Base-by-base conservation (phyloP, 306 rosid species). In the Glycine soja region DNA sequence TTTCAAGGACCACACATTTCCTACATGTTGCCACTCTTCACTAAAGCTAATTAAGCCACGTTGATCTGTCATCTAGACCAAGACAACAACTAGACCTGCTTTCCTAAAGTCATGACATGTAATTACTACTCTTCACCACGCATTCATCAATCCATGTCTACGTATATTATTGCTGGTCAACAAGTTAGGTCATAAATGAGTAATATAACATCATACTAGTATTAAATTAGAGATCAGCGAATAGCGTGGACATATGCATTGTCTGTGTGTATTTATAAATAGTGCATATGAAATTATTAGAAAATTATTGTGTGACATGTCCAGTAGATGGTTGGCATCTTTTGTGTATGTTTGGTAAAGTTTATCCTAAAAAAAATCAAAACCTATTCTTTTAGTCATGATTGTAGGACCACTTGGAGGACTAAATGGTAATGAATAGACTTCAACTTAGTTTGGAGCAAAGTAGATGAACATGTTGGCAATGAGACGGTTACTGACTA, bases 281-380 rank as follows among this genome's bases (percentile, higher is more conserved):
- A 19, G n/a, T 24, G 66, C 15, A 30, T 59, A 4, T 10, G 14
- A 59, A 24, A 59, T 59, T 59, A 19, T 59, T 59, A 19, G 42
- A 59, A 59, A 59, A 59, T 59, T 59, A 24, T 59, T 59, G 66
- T 53, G 3, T 58, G 65, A 4, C 7, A 59, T 10, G 40, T 59
- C 8, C 19, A 24, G 7, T 8, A 19, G 0, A 24, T 59, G 65
- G 40, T 59, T 24, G 65, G 40, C 40, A 59, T 59, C 66, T 57
- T 24, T 57, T 56, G n/a, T 10, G 66, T 59, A 10, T 11, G 66
- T 59, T 59, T 59, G 40, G 66, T 24, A 59, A 59, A 59, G 66
- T 59, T 59, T 59, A 4, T 59, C 15, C 15, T 24, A 58, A 59
- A 24, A 57, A 57, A 32, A 62, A 8, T 58, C 12, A 8, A 62